Conservation (phyloP, 2,329 filamentous ascomycete species). For the Pestalotiopsis sp. region DNA sequence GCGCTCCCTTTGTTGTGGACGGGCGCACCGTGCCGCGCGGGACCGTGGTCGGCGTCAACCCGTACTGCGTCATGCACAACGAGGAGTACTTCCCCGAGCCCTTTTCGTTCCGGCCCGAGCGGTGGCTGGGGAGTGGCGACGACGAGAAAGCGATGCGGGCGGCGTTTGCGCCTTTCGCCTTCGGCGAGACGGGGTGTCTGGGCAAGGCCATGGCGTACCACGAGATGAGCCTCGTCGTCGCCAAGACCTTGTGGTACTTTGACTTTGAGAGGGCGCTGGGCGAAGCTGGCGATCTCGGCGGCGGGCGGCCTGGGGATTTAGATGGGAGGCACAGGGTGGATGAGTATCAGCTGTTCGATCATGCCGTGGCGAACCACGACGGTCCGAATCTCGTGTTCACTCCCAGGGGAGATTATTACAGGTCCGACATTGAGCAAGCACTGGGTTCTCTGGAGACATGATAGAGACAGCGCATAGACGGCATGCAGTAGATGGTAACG, state of each 20-base stretch:
- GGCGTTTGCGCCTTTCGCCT: neutral
- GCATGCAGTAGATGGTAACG: too few relatives aligned
- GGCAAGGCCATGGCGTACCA: neutral
- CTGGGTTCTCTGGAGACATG: too few relatives aligned
- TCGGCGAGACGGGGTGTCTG: neutral
- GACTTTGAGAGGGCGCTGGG: neutral
- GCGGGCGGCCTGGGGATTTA: neutral
- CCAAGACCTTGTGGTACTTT: slow-evolving; percentile 12
- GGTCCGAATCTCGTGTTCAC: neutral
- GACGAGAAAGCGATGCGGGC: neutral
- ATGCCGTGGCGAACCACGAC: neutral
- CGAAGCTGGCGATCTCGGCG: neutral
- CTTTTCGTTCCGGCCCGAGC: slow-evolving; percentile 39
- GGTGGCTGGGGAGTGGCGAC: slow-evolving; percentile 36
- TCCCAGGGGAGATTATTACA: too few relatives aligned
- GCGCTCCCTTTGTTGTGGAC: slow-evolving; percentile 19
- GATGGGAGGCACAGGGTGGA: neutral
- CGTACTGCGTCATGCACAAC: slow-evolving; percentile 37
- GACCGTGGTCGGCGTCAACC: slow-evolving; percentile 31
- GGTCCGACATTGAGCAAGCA: too few relatives aligned
- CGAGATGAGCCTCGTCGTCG: slow-evolving; percentile 1
- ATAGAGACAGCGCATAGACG: too few relatives aligned
- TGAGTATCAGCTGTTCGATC: neutral
- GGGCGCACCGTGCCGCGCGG: slow-evolving; percentile 31
- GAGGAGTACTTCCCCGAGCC: slow-evolving; percentile 40